Evolutionary conservation across 805 yeast genomes (phyloP).

Genomic region (Ogataea paradorogensis): DNA sequence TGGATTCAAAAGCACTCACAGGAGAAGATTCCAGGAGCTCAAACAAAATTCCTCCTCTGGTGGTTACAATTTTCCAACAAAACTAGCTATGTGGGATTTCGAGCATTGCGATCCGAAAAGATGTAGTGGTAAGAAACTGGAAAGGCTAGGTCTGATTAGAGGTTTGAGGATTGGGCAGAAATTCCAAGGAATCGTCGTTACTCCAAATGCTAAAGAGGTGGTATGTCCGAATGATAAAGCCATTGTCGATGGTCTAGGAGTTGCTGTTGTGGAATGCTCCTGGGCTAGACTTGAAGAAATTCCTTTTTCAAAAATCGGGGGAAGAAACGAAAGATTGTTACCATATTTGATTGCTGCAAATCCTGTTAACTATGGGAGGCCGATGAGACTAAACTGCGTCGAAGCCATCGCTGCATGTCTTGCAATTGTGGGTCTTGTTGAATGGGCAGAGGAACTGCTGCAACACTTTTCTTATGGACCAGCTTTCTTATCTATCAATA

Average conservation of each 20-base stretch:
- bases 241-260: constrained; percentile 76
- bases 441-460: constrained; percentile 80
- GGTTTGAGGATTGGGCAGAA: constrained; percentile 88
- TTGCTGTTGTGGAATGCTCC: constrained; percentile 98
- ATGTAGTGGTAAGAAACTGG: constrained; percentile 93
- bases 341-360: constrained; percentile 96
- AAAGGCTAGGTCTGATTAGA: constrained; percentile 79
- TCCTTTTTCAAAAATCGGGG: constrained; percentile 93
- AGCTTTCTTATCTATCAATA: constrained; percentile 79
- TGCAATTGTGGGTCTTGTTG: constrained; percentile 86
- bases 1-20: constrained; percentile 56
- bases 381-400: constrained; percentile 94
- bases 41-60: constrained; percentile 21
- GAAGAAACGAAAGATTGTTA: constrained; percentile 76
- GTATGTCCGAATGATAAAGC: constrained; percentile 86
- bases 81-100: constrained; percentile 98
- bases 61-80: constrained; percentile 60
- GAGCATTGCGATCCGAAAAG: constrained; percentile 98
- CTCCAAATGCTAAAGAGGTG: constrained; percentile 87
- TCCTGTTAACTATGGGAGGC: constrained; percentile 94
- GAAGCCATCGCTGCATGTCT: constrained; percentile 97
- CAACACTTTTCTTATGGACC: constrained; percentile 90
- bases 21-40: constrained; percentile 33
- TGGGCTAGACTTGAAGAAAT: constrained; percentile 98
- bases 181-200: constrained; percentile 83